Evolutionary conservation across 2,329 filamentous ascomycete genomes (phyloP).

Genomic region (Pseudogymnoascus sp.): DNA sequence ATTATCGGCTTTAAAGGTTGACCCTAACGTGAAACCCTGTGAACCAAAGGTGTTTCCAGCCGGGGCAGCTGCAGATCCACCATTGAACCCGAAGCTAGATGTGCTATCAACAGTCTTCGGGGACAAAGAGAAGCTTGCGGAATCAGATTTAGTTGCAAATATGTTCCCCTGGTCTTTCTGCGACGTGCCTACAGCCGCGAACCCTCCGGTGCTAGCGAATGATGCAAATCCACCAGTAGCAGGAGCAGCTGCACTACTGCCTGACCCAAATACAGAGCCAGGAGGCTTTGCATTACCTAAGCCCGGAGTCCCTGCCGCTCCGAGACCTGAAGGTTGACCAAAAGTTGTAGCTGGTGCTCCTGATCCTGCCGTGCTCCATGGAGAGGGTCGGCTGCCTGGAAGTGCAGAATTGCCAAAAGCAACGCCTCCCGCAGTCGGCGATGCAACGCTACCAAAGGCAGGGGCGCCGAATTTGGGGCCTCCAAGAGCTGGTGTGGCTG

Average conservation of each 20-base stretch:
- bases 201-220: conserved; percentile 50
- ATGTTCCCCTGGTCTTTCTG: conserved; percentile 29
- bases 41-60: conserved; percentile 27
- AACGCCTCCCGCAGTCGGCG: conserved; percentile 16
- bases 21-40: conserved; percentile 26
- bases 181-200: conserved; percentile 33
- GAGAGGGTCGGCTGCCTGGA: conserved; percentile 43
- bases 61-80: conserved; percentile 4
- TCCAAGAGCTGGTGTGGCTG: conserved; percentile 28
- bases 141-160: conserved; percentile 21
- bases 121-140: conserved; percentile 1
- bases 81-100: conserved; percentile 15
- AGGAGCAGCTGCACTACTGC: conserved; percentile 26
- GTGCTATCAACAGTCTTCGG: conserved; percentile 30
- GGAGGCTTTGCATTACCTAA: conserved; percentile 30
- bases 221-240: conserved; percentile 44
- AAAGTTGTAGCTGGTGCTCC: conserved; percentile 37
- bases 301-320: conserved; percentile 30
- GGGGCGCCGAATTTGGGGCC: conserved; percentile 30
- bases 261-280: conserved; percentile 32
- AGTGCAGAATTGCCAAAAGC: conserved; percentile 29
- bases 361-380: conserved; percentile 39
- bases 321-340: conserved; percentile 46
- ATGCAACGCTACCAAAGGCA: conserved; percentile 44
- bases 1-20: conserved; percentile 32